Percentiles rank a stretch among this genome's conserved stretches.
Conservation (phyloP, 1,284 basidiomycete species). For the Apiotrichum domesticum region DNA sequence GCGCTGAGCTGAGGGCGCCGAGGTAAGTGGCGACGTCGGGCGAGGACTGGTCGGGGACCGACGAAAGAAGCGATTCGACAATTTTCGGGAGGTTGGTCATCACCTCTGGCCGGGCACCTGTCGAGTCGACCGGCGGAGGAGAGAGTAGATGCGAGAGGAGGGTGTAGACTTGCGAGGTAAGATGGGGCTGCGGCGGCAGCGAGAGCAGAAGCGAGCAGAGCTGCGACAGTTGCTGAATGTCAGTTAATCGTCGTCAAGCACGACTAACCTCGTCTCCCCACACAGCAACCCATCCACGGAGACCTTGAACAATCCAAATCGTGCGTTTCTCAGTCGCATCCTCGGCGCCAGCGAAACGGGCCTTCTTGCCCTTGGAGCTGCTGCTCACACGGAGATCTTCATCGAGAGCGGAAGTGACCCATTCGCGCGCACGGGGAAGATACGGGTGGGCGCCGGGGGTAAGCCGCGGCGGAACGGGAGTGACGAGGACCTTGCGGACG, state of each 20-base stretch:
- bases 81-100: conserved; percentile 58
- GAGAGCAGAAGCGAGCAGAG: conserved; percentile 66
- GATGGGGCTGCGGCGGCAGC: conserved; percentile 73
- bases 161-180: conserved; percentile 74
- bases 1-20: conserved; percentile 53
- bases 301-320: conserved; percentile 72
- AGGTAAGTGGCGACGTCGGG: conserved; percentile 50
- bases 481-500: conserved; percentile 65
- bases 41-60: conserved; percentile 60
- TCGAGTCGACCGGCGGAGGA: conserved; percentile 40
- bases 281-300: conserved; percentile 56
- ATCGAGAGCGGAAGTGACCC: conserved; percentile 63
- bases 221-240: conserved; percentile 55
- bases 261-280: conserved; percentile 52
- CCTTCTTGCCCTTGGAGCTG: conserved; percentile 54
- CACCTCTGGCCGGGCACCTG: conserved; percentile 32
- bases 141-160: conserved; percentile 70
- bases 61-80: conserved; percentile 65
- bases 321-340: conserved; percentile 62
- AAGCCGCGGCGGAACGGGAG: conserved; percentile 66
- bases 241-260: no score
- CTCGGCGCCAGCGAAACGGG: conserved; percentile 49
- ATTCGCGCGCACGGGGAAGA: conserved; percentile 66
- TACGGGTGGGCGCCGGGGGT: conserved; percentile 68
- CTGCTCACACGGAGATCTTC: conserved; percentile 58